Evolutionary conservation across 2,329 filamentous ascomycete genomes (phyloP), one percentile per base, ranked within the genome.

Genomic region (Botrytis sinoallii): DNA sequence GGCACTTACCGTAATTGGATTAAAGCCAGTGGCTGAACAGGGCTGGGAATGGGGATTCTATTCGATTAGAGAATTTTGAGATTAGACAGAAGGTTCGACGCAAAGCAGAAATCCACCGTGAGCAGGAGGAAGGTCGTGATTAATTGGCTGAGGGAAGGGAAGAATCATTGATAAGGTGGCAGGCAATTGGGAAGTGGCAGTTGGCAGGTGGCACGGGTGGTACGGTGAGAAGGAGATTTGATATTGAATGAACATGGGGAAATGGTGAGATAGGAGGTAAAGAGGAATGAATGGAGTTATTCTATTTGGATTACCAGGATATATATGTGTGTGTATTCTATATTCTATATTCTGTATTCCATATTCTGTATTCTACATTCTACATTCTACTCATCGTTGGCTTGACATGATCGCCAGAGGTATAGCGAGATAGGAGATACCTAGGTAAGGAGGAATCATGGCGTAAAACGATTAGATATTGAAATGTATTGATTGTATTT

Each of bases 1-100:
- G 72, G 64, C 44, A 66, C 68, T 75, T 57, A n/a, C 76, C 70
- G n/a, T 4, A 70, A 52, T 42, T 9, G 73, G 75, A 48, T 60
- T 76, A 70, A 46, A 38, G 38, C 40, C 5, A 38, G 70, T 67
- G 60, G 61, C 38, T 67, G 46, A 71, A 64, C 70, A 71, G 60
- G 70, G 70, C 70, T 71, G 46, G 60, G 9, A 55, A 29, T 18
- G 65, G 65, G 65, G 46, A n/a, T 52, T 67, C 25, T 18, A 7
- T 32, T 52, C 44, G 32, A 52, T 67, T 40, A 40, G 65, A 67
- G 40, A 29, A 38, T 38, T 20, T 20, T 60, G 22, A 46, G 61
- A 64, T 64, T 42, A 32, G n/a, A 64, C 38, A 65, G 64, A 38
- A 52, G 32, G 64, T 25, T 66, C 42, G 32, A 48, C 20, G 14